A percentile compares a stretch with the other conserved stretches of the same genome.
Evolutionary conservation across 768 basidiomycete genomes (phyloP).

Genomic region (Boletus patriciae): DNA sequence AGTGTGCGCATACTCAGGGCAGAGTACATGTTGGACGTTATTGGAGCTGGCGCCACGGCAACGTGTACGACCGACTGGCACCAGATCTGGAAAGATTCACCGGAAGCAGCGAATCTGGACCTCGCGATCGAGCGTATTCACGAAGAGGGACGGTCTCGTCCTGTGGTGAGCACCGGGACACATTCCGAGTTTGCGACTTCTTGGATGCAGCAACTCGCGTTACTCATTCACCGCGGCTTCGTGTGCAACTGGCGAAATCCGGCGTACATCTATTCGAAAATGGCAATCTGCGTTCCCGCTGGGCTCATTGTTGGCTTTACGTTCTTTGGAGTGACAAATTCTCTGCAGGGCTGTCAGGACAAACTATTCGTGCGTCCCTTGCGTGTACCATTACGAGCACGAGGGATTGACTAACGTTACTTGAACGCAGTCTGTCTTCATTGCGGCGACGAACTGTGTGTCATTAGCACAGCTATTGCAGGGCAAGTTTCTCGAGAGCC

Average conservation of each 20-base stretch:
- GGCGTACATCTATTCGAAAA: slow-evolving; percentile 41
- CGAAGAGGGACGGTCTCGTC: slow-evolving; percentile 32
- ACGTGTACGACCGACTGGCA: slow-evolving; percentile 49
- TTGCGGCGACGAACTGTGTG: slow-evolving; percentile 43
- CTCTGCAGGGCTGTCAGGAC: slow-evolving; percentile 42
- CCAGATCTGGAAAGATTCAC: slow-evolving; percentile 46
- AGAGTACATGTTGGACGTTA: slow-evolving; percentile 51
- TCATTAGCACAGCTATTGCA: slow-evolving; percentile 61
- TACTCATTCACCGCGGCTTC: slow-evolving; percentile 34
- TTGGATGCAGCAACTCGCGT: slow-evolving; percentile 39
- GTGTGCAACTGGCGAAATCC: slow-evolving; percentile 42
- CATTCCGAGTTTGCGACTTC: slow-evolving; percentile 38
- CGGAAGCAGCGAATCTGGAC: slow-evolving; percentile 39
- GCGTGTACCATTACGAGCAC: not conserved
- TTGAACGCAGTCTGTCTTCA: slow-evolving; percentile 45
- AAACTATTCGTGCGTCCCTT: slow-evolving; percentile 40
- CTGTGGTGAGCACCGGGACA: slow-evolving; percentile 17
- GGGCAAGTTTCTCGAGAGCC: slow-evolving; percentile 53
- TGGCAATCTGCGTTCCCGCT: slow-evolving; percentile 32
- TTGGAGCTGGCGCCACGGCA: slow-evolving; percentile 56
- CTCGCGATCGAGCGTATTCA: slow-evolving; percentile 47
- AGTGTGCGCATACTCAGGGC: slow-evolving; percentile 29
- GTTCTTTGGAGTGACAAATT: slow-evolving; percentile 39
- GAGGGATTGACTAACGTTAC: not conserved
- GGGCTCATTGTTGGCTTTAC: slow-evolving; percentile 45